Percentiles rank a stretch among this genome's conserved stretches.
Evolutionary conservation across 108 stramenopile genomes (phyloP).

Genomic region (Nitzschia palea): DNA sequence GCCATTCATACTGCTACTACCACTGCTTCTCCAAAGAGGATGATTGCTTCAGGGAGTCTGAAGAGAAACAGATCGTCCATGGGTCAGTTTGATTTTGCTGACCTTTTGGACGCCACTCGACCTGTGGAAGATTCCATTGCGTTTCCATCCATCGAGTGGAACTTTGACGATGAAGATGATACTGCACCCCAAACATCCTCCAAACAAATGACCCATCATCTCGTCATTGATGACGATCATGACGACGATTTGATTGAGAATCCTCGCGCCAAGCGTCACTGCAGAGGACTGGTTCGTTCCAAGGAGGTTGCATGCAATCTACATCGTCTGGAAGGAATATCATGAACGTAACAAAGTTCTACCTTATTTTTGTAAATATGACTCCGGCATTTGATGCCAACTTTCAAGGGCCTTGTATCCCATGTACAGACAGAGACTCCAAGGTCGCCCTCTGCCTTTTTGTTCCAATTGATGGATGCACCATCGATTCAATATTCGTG

Average conservation of each 20-base stretch:
- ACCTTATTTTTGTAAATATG: no score
- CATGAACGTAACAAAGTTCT: no score
- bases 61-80: neutral
- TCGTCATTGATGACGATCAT: neutral
- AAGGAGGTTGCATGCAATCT: neutral
- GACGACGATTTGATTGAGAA: neutral
- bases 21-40: neutral
- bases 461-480: no score
- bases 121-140: neutral
- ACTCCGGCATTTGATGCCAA: no score
- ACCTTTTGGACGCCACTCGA: neutral
- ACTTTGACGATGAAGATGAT: neutral
- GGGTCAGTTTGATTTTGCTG: neutral
- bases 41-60: neutral
- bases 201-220: no score
- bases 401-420: no score
- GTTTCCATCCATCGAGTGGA: constrained; percentile 17
- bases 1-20: neutral
- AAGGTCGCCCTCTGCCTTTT: no score
- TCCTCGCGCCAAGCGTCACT: constrained; percentile 4
- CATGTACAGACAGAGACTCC: no score
- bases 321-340: neutral
- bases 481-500: no score
- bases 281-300: constrained; percentile 7
- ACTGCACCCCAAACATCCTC: no score